A percentile compares a stretch with the other conserved stretches of the same genome.
Conservation (phyloP, 148 eudicot species). For the Cornus florida region DNA sequence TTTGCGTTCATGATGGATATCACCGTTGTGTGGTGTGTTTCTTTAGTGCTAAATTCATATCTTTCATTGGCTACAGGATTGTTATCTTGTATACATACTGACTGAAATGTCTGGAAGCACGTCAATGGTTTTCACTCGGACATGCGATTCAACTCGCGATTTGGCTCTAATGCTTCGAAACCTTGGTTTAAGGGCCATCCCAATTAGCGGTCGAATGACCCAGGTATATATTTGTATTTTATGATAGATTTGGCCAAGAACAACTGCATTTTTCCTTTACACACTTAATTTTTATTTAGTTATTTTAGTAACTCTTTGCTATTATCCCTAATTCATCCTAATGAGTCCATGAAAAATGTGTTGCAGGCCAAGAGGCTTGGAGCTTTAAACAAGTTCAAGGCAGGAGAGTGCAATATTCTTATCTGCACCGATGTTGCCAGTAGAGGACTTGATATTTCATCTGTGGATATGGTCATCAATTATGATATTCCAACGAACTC, state of each 20-base stretch:
- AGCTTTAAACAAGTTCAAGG: constrained; percentile 80
- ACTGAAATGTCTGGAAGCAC: constrained; percentile 69
- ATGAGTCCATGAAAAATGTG: too few relatives aligned
- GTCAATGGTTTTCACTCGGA: constrained; percentile 84
- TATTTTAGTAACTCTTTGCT: too few relatives aligned
- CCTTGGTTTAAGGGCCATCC: constrained; percentile 83
- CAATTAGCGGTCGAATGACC: constrained; percentile 81
- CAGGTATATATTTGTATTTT: constrained; percentile 41
- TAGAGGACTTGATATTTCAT: constrained; percentile 91
- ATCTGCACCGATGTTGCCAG: constrained; percentile 89
- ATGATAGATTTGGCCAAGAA: not conserved
- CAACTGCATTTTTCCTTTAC: not conserved
- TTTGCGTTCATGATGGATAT: not conserved
- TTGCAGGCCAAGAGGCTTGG: constrained; percentile 82
- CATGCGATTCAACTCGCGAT: constrained; percentile 65
- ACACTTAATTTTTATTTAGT: too few relatives aligned
- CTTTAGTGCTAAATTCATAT: not conserved
- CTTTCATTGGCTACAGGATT: constrained; percentile 43
- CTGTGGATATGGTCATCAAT: constrained; percentile 88
- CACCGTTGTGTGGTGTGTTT: not conserved
- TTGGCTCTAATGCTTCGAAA: constrained; percentile 78
- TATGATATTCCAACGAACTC: constrained; percentile 79
- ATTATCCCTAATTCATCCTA: too few relatives aligned
- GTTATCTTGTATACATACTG: constrained; percentile 78
- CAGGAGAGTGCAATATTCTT: constrained; percentile 83